phyloP scores from a whole-genome alignment of 2,329 filamentous ascomycete species.

The Huntiella abstrusa region DNA sequence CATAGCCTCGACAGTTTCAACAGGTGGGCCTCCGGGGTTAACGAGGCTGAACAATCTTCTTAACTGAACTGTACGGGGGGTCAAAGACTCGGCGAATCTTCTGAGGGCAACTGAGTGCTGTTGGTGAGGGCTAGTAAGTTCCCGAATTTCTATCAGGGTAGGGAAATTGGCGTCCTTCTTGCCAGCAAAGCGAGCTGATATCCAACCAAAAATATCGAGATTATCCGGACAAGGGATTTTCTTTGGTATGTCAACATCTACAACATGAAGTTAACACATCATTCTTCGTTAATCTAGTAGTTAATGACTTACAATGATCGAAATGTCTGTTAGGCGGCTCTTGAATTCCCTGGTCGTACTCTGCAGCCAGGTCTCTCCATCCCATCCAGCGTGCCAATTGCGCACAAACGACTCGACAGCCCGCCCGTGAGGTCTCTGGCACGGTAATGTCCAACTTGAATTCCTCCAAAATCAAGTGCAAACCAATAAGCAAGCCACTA shows the following conservation, averaged over 20 bases:
- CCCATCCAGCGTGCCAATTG: constrained; percentile 71
- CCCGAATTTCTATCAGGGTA: constrained; percentile 24
- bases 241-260: constrained; percentile 17
- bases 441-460: constrained; percentile 54
- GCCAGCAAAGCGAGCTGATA: constrained; percentile 27
- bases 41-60: constrained; percentile 45
- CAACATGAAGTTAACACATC: background rate
- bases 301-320: constrained; percentile 20
- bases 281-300: background rate
- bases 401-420: constrained; percentile 54
- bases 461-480: constrained; percentile 83
- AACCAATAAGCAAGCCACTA: constrained; percentile 49
- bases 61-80: constrained; percentile 53
- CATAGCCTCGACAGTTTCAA: constrained; percentile 56
- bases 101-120: background rate
- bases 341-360: constrained; percentile 36
- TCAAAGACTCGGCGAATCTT: constrained; percentile 19
- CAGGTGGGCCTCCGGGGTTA: constrained; percentile 23
- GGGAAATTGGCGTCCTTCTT: constrained; percentile 21
- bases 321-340: constrained; percentile 23
- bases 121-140: background rate
- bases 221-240: constrained; percentile 17
- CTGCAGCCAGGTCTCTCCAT: constrained; percentile 35
- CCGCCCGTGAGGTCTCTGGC: constrained; percentile 26
- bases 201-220: constrained; percentile 31